Conservation (phyloP, 2,329 filamentous ascomycete genomes). For the Botryotinia convoluta region DNA sequence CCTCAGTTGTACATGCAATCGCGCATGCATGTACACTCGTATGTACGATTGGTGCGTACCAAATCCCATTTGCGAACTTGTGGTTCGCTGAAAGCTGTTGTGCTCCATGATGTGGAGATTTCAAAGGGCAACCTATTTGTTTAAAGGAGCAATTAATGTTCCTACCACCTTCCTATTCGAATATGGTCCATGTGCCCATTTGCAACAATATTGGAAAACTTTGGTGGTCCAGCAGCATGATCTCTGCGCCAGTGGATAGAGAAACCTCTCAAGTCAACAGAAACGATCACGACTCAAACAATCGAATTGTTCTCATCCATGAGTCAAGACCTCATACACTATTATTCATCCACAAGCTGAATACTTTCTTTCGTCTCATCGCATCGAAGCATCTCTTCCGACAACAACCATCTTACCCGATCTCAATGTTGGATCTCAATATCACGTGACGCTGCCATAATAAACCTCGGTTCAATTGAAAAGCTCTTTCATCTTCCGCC, state of each 20-base stretch:
- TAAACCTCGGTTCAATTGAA: slow-evolving; percentile 14
- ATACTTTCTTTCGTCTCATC: not conserved
- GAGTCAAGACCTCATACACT: not conserved
- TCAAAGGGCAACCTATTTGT: not conserved
- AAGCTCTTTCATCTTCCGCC: slow-evolving; percentile 10
- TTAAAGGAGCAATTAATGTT: not conserved
- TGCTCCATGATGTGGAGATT: slow-evolving; percentile 10
- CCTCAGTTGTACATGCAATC: not conserved
- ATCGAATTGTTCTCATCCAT: not conserved
- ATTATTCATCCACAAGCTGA: not conserved
- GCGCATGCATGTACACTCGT: slow-evolving; percentile 3
- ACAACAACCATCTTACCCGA: not conserved
- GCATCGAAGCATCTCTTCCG: not conserved
- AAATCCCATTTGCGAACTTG: not conserved
- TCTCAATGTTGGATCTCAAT: fast-evolving
- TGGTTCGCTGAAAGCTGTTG: slow-evolving; percentile 11
- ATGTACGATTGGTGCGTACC: slow-evolving; percentile 1
- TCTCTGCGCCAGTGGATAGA: not conserved
- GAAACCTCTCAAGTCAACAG: not conserved
- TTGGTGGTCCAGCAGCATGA: not conserved
- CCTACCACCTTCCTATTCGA: not conserved
- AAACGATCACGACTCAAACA: not conserved
- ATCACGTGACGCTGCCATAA: not conserved
- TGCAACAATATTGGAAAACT: not conserved
- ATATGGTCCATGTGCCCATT: not conserved